Conservation (phyloP, 441 rosid species). For the Codiaeum variegatum region DNA sequence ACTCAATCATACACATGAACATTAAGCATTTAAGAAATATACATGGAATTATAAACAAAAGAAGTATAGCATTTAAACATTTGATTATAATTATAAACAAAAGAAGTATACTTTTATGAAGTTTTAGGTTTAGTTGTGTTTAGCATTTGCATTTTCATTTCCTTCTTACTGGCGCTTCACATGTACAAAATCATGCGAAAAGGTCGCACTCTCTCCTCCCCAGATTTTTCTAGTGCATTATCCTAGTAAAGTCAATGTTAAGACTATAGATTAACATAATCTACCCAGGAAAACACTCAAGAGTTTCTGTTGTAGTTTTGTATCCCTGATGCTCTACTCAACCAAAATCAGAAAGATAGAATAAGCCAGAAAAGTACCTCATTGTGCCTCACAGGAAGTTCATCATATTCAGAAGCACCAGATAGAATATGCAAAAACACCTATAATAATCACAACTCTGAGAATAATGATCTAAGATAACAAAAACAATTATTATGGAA, state of each 20-base stretch:
- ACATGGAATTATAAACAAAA: background rate
- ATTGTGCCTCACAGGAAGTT: slow-evolving; percentile 96
- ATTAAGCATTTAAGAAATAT: background rate
- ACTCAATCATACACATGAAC: background rate
- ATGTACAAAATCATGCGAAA: background rate
- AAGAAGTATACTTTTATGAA: background rate
- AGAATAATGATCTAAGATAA: slow-evolving; percentile 11
- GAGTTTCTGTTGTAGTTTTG: background rate
- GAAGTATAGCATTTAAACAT: background rate
- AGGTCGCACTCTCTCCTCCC: background rate
- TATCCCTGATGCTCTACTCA: background rate
- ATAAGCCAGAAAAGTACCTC: slow-evolving; percentile 52
- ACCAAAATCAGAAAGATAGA: background rate
- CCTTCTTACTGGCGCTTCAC: background rate
- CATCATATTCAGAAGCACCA: slow-evolving; percentile 89
- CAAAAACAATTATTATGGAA: background rate
- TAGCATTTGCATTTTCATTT: background rate
- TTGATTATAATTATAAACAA: background rate
- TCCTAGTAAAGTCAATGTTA: background rate
- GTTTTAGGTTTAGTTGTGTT: background rate
- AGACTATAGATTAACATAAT: background rate
- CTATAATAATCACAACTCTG: slow-evolving; percentile 35
- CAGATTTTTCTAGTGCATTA: background rate
- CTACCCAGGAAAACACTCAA: no score
- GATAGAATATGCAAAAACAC: slow-evolving; percentile 81